Evolutionary conservation across 2,329 filamentous ascomycete genomes (phyloP).

Genomic region (Torrubiella hemipterigena): DNA sequence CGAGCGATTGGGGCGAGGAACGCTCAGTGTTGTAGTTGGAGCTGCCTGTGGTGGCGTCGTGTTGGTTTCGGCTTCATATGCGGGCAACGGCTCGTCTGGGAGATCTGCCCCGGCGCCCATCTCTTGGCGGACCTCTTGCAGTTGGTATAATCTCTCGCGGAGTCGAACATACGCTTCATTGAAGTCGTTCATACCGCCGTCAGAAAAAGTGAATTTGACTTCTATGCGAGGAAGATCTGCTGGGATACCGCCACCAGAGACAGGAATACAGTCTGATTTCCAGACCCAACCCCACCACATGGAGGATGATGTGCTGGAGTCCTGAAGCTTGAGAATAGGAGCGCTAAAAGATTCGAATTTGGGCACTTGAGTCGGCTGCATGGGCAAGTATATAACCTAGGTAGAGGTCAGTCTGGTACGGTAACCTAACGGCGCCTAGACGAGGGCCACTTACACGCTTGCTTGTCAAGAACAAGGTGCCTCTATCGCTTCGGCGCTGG

Average conservation of each 20-base stretch:
- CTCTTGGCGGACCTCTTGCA: constrained; percentile 61
- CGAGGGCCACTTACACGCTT: constrained; percentile 51
- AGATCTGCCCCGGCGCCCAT: constrained; percentile 52
- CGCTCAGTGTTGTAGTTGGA: constrained; percentile 10
- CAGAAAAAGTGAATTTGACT: constrained; percentile 79
- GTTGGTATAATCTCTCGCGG: constrained; percentile 72
- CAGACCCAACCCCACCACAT: constrained; percentile 94
- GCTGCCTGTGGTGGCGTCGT: constrained; percentile 17
- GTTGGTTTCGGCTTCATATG: constrained; percentile 55
- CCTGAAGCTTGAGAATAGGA: constrained; percentile 76
- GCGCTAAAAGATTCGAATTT: constrained; percentile 76
- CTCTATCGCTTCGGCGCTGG: constrained; percentile 60
- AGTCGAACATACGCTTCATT: constrained; percentile 71
- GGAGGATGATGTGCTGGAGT: constrained; percentile 66
- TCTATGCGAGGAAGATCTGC: constrained; percentile 61
- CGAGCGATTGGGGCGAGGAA: constrained; percentile 16
- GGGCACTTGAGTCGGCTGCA: constrained; percentile 46
- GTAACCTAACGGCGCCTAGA: constrained; percentile 7
- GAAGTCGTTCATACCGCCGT: constrained; percentile 91
- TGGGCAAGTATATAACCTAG: constrained; percentile 79
- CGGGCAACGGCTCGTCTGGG: constrained; percentile 76
- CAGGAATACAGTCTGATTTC: constrained; percentile 68
- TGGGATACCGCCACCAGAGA: constrained; percentile 73
- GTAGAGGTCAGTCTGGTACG: constrained; percentile 6
- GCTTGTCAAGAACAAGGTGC: constrained; percentile 72